These are phyloP conservation scores for Dissophora globulifera DNA, from an alignment of 192 early-diverging fungal species.

Conservation along the genomic window DNA sequence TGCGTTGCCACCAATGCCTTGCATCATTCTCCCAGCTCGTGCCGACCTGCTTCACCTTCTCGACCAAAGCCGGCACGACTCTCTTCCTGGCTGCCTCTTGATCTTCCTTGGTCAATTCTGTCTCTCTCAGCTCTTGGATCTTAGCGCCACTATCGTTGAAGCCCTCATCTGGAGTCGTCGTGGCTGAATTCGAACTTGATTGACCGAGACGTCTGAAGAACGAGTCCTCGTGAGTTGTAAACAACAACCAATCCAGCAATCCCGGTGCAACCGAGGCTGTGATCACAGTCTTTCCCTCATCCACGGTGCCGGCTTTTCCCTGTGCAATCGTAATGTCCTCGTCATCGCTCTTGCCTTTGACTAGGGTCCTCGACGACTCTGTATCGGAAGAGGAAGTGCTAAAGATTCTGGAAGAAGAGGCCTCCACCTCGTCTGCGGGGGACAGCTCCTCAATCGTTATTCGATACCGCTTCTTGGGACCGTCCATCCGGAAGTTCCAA, in stretches of 20 bases:
- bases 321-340: constrained; percentile 45
- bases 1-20: constrained; percentile 43
- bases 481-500: constrained; percentile 32
- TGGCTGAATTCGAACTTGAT: background rate
- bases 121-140: constrained; percentile 29
- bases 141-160: background rate
- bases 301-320: constrained; percentile 33
- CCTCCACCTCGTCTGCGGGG: constrained; percentile 7
- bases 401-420: background rate
- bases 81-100: constrained; percentile 10
- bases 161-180: background rate
- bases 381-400: background rate
- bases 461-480: constrained; percentile 44
- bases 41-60: constrained; percentile 49
- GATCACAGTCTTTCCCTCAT: constrained; percentile 50
- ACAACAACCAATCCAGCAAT: constrained; percentile 49
- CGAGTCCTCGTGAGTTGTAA: constrained; percentile 50
- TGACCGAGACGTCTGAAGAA: constrained; percentile 42
- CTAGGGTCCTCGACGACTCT: background rate
- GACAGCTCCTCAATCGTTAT: constrained; percentile 49
- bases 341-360: background rate
- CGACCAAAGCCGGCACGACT: constrained; percentile 39
- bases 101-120: background rate
- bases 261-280: constrained; percentile 37
- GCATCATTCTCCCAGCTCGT: constrained; percentile 46